Evolutionary conservation across 257 asterid genomes (phyloP), one percentile per base, ranked within the genome.

Genomic region (Oldenlandia corymbosa): DNA sequence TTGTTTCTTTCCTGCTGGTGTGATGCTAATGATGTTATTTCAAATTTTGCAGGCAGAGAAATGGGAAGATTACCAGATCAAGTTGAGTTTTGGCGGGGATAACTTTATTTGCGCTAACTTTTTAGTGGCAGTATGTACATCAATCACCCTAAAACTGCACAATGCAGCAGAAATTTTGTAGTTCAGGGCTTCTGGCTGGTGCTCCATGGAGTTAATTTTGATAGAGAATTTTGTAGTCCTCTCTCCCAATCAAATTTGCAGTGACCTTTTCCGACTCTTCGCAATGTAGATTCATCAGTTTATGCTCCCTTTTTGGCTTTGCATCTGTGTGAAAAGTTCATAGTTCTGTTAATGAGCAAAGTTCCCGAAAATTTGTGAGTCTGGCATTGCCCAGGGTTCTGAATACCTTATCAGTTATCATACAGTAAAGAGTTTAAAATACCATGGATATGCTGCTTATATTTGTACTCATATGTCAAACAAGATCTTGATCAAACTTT

Each of bases 31-130:
- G 69, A 65, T 49, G 27, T 32, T 36, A 26, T 13, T 24, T 42
- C 69, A 39, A 24, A 51, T 10, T 51, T 10, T 76, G 81, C 93
- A 90, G 96, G 97, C 91, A 82, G 82, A 82, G 80, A 69, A 78
- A 80, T 30, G 81, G 90, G 75, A 87, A 76, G 78, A 57, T n/a
- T n/a, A n/a, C 65, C 12, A 84, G 74, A 70, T 47, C 78, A 30
- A 75, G 82, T 65, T 67, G 79, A 65, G 65, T 78, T 23, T 75
- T 82, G 32, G 12, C 76, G 79, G 73, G 75, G 54, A 34, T 67
- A 11, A 11, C 45, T 21, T 2, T 66, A n/a, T 67, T 61, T 43
- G 39, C n/a, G 72, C 75, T 65, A 62, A 68, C 73, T 62, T 67
- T 43, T 42, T 9, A 34, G 49, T 39, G 65, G 50, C 43, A 56